Conservation (phyloP, 75 land plant genomes). For the Selaginella tamariscina region DNA sequence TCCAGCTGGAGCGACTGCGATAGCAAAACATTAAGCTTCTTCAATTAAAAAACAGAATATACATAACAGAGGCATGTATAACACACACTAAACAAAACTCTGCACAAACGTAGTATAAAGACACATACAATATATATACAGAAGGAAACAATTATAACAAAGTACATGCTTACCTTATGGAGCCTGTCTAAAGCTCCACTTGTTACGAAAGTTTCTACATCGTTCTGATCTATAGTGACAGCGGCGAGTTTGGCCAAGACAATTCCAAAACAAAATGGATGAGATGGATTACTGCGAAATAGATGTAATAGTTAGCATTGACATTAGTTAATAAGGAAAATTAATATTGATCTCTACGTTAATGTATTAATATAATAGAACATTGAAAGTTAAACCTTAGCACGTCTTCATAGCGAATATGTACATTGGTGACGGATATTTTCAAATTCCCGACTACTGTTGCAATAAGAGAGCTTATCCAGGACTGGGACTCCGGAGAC, state of each 20-base stretch:
- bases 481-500: slow-evolving; percentile 64
- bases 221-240: slow-evolving; percentile 82
- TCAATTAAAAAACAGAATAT: neutral
- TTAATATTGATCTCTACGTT: neutral
- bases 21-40: too few species aligned
- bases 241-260: slow-evolving; percentile 92
- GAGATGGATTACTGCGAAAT: slow-evolving; percentile 64
- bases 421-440: slow-evolving; percentile 89
- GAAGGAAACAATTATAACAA: neutral
- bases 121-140: neutral
- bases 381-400: slow-evolving; percentile 39
- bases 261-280: slow-evolving; percentile 77
- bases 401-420: slow-evolving; percentile 88
- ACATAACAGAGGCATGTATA: neutral
- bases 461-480: slow-evolving; percentile 76
- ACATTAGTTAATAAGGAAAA: slow-evolving; percentile 2
- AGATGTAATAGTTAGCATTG: neutral
- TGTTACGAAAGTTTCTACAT: slow-evolving; percentile 86
- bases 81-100: neutral
- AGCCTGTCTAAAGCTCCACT: slow-evolving; percentile 93
- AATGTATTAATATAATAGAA: neutral
- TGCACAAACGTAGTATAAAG: neutral
- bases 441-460: slow-evolving; percentile 94
- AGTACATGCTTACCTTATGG: slow-evolving; percentile 50
- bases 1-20: slow-evolving; percentile 73